Base-by-base conservation (phyloP, 2,329 filamentous ascomycete genomes). In the Pseudogymnoascus destructans region DNA sequence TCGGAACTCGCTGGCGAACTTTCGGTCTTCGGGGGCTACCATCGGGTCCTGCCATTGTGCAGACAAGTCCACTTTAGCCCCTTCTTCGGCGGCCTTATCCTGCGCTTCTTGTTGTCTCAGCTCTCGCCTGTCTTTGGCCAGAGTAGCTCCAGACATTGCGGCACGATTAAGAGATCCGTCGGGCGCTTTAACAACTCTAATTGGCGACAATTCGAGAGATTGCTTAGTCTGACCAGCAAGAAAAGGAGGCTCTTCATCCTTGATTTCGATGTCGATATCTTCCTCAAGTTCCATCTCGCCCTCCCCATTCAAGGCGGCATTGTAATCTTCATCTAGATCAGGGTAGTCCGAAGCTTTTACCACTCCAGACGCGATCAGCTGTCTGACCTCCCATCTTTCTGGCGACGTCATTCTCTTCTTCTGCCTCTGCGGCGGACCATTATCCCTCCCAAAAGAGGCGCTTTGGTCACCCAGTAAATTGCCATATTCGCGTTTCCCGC, bases 41-140 rank as follows among this genome's bases (percentile, higher is more conserved):
- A 98, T 95, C 0, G 93, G 93, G 70, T 98, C 93, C 59, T 96
- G 87, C 95, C 95, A 98, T 70, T 96, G 90, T 10, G 88, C 83
- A 57, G 86, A 83, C 2, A 98, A 75, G 66, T 97, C 90, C 30
- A 93, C 86, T 66, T 90, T 86, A 0, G 83, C 75, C 1, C 83
- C 79, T 63, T 88, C 83, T 61, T 93, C 83, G 19, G 89, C 86
- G 1, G 76, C 75, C 73, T 87, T 75, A 72, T 87, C 89, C 60
- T 95, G 87, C 0, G 82, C 84, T 72, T 98, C 92, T 68, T 95
- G 87, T 66, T 95, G 89, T 61, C 89, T 84, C 64, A 96, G 66
- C 61, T 98, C 93, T 69, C 89, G 85, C 57, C 93, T 79, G 69
- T 98, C 93, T 69, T 93, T 95, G 3, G 92, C 88, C 11, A 98